These are phyloP conservation scores for Mortierella sp. DNA, from an alignment of 371 early-diverging fungal genomes.

Conservation along the genomic window DNA sequence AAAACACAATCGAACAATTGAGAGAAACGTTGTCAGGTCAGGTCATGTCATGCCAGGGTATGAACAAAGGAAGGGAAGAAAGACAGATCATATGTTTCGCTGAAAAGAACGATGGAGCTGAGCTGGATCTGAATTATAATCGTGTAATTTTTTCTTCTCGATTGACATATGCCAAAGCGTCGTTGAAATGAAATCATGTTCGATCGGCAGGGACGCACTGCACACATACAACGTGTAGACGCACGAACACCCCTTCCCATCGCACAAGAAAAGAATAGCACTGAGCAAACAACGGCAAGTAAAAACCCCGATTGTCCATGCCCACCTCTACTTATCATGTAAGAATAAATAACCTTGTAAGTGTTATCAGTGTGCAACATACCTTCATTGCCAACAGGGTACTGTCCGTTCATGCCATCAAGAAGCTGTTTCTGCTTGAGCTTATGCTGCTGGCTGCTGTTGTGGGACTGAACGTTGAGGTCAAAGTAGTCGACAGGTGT, in stretches of 20 bases:
- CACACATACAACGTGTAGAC: neutral
- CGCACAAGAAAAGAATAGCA: neutral
- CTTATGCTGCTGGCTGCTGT: slow-evolving; percentile 4
- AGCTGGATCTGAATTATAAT: slow-evolving; percentile 44
- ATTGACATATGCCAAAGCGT: slow-evolving; percentile 18
- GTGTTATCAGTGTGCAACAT: neutral
- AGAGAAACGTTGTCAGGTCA: neutral
- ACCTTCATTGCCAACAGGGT: slow-evolving; percentile 43
- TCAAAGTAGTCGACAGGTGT: slow-evolving; percentile 56
- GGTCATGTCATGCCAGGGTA: neutral
- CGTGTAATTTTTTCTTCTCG: neutral
- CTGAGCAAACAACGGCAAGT: neutral
- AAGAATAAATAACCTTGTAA: neutral
- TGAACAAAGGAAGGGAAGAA: neutral
- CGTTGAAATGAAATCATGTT: neutral
- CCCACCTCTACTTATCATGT: neutral
- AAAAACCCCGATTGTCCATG: slow-evolving; percentile 5
- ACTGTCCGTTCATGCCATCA: slow-evolving; percentile 21
- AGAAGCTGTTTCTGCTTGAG: slow-evolving; percentile 21
- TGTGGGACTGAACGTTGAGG: slow-evolving; percentile 22
- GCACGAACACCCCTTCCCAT: neutral
- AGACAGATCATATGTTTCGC: slow-evolving; percentile 16
- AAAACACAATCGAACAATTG: neutral
- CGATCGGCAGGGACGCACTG: neutral
- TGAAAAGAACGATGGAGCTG: slow-evolving; percentile 3